Evolutionary conservation across 73 alveolate species (phyloP).

Genomic region (Symbiodinium pilosum): DNA sequence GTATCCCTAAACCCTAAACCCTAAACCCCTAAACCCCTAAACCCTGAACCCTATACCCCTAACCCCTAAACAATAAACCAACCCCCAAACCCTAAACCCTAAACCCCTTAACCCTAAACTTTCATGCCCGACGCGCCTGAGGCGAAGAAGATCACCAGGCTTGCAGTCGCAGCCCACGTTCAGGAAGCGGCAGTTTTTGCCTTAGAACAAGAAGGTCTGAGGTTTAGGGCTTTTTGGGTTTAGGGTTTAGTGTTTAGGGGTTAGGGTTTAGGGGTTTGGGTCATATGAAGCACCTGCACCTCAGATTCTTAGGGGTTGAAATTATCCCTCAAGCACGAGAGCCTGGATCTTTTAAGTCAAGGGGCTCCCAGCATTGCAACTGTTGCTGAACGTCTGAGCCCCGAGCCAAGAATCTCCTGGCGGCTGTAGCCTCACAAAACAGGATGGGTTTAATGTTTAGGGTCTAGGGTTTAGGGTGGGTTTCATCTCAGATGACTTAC

Average conservation of each 20-base stretch:
- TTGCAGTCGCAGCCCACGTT: conserved; percentile 42
- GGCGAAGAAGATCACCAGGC: conserved; percentile 19
- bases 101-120: neutral
- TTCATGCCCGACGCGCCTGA: conserved; percentile 13
- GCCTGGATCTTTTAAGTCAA: too few relatives aligned
- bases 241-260: too few relatives aligned
- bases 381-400: neutral
- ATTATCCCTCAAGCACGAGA: too few relatives aligned
- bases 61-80: too few relatives aligned
- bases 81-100: neutral
- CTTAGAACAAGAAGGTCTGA: neutral
- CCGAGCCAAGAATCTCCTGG: conserved; percentile 32
- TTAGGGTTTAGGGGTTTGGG: too few relatives aligned
- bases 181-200: conserved; percentile 83
- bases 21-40: neutral
- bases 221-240: too few relatives aligned
- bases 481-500: too few relatives aligned
- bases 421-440: conserved; percentile 41
- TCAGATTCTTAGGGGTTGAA: too few relatives aligned
- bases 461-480: too few relatives aligned
- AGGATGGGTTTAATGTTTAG: too few relatives aligned
- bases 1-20: neutral
- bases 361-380: too few relatives aligned
- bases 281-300: too few relatives aligned
- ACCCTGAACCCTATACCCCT: neutral